Base-by-base conservation (phyloP, 2,329 filamentous ascomycete genomes). In the Fonsecaea pedrosoi region DNA sequence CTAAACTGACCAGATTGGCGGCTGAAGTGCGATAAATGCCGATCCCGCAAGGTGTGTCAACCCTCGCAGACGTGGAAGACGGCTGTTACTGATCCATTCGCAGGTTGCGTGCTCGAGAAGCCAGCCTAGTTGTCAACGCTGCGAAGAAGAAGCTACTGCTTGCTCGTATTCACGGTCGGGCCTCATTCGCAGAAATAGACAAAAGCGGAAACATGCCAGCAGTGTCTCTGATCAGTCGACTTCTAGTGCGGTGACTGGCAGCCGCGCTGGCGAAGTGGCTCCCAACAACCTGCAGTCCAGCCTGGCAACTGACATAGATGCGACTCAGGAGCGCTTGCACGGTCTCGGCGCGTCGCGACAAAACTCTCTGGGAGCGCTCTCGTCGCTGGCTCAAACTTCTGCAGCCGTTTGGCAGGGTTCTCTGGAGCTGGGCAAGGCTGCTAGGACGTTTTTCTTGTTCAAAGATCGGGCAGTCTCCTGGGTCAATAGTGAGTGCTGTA, bases 21-120 rank as follows among this genome's bases (percentile, higher is more conserved):
- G 10, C 10, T 21, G 42, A 18, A 48, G 42, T 48, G 42, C 18
- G 42, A 48, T 25, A 21, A 18, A 12, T 48, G 42, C 42, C 42
- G 42, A 48, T 48, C 42, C n/a, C 42, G 42, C 42, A 48, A 48
- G 42, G 42, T 48, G 21, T 21, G n/a, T 48, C n/a, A 9, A 48
- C 21, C n/a, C 42, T 48, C 21, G 7, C 8, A 2, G 42, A 21
- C 4, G 4, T 18, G 7, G n/a, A 48, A n/a, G 42, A 21, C 5
- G 2, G 42, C 42, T 21, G 21, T 48, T 18, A 48, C 42, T 9
- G 21, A 9, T 48, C 6, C 21, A 9, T 48, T 10, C 21, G 42
- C 21, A 48, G 42, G 42, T 48, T 21, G 42, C 42, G 4, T 48
- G 42, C n/a, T 48, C 42, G 3, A n/a, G 42, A 8, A n/a, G 18